Percentiles rank a stretch among this genome's conserved stretches.
Evolutionary conservation across 176 grass and related monocot species (phyloP).

Genomic region (Carex myosuroides): DNA sequence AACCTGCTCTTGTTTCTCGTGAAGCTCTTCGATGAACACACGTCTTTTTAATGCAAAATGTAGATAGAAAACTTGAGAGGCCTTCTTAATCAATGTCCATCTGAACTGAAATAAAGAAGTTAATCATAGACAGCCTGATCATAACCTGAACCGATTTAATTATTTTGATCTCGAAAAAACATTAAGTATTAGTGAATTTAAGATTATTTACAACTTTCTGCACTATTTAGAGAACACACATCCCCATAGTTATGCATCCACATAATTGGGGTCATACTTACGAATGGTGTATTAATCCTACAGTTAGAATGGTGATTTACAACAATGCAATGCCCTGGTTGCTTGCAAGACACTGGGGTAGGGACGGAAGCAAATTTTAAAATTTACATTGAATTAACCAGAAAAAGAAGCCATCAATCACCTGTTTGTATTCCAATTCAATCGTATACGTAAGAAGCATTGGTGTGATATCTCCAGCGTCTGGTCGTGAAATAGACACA

Average conservation of each 20-base stretch:
- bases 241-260: not conserved
- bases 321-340: not conserved
- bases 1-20: slow-evolving; percentile 99
- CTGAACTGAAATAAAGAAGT: slow-evolving; percentile 74
- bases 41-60: slow-evolving; percentile 90
- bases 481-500: slow-evolving; percentile 68
- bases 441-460: slow-evolving; percentile 92
- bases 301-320: not conserved
- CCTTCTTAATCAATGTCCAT: slow-evolving; percentile 95
- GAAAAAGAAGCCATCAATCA: slow-evolving; percentile 20
- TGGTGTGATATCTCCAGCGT: slow-evolving; percentile 85
- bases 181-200: not conserved
- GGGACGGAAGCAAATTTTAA: not conserved
- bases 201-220: not conserved
- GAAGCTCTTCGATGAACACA: slow-evolving; percentile 86
- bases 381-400: not conserved
- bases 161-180: slow-evolving; percentile 7
- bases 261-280: not conserved
- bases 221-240: not conserved
- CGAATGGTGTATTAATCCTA: not conserved
- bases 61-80: slow-evolving; percentile 86
- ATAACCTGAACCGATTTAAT: slow-evolving; percentile 8
- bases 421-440: slow-evolving; percentile 93
- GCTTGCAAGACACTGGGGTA: not conserved
- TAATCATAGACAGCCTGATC: slow-evolving; percentile 34